Percentiles rank a stretch among this genome's conserved stretches.
phyloP scores from a whole-genome alignment of 2,329 filamentous ascomycete species.

The Fusarium nanum region DNA sequence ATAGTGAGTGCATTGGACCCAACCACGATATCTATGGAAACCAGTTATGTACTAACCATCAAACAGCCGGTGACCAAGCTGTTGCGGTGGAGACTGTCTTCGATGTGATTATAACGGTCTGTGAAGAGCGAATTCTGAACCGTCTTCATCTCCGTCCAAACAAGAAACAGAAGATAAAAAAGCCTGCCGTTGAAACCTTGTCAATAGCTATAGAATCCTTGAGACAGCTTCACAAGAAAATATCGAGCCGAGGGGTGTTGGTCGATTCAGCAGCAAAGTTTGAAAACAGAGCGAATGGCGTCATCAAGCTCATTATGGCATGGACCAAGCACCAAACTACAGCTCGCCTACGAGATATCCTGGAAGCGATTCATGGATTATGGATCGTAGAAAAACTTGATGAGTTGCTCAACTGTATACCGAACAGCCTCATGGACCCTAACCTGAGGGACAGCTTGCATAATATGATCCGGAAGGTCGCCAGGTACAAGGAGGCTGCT shows the following conservation, averaged over 20 bases:
- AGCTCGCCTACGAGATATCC: not conserved
- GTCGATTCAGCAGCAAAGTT: not conserved
- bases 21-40: accelerated
- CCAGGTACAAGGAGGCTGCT: not conserved
- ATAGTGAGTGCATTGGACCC: not conserved
- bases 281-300: not conserved
- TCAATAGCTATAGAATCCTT: not conserved
- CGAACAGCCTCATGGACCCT: not conserved
- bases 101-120: accelerated
- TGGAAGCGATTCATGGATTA: not conserved
- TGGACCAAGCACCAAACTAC: not conserved
- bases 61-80: not conserved
- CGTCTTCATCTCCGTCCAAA: not conserved
- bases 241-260: not conserved
- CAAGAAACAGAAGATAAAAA: not conserved
- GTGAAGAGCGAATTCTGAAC: not conserved
- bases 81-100: accelerated
- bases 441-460: not conserved
- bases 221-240: not conserved
- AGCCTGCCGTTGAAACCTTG: not conserved
- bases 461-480: not conserved
- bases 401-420: not conserved
- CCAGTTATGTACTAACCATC: not conserved
- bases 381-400: not conserved
- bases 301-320: not conserved